Percentiles rank a stretch among this genome's conserved stretches.
These are phyloP conservation scores for Aspergillus unguis DNA, from an alignment of 2,329 filamentous ascomycete genomes.

Conservation along the genomic window DNA sequence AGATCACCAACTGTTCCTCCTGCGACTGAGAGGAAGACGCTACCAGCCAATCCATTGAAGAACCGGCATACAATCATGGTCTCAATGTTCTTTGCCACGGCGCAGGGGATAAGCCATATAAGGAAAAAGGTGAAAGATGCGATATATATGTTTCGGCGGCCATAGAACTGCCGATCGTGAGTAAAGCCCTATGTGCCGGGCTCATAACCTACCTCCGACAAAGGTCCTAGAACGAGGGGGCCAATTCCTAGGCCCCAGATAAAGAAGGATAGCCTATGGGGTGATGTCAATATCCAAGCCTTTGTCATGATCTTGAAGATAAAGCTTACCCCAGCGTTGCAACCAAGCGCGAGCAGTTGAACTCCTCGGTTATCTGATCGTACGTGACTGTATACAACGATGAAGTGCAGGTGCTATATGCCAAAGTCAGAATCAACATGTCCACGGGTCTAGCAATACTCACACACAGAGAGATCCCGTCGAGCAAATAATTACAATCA, in stretches of 20 bases:
- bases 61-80: slow-evolving; percentile 78
- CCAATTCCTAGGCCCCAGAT: slow-evolving; percentile 46
- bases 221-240: slow-evolving; percentile 60
- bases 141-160: slow-evolving; percentile 76
- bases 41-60: slow-evolving; percentile 51
- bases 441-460: slow-evolving; percentile 39
- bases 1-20: slow-evolving; percentile 83
- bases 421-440: slow-evolving; percentile 2
- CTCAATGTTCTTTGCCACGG: slow-evolving; percentile 74
- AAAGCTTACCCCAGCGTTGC: slow-evolving; percentile 67
- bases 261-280: background rate
- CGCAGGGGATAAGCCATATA: slow-evolving; percentile 77
- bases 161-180: slow-evolving; percentile 62
- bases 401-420: slow-evolving; percentile 68
- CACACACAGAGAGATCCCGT: slow-evolving; percentile 77
- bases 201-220: slow-evolving; percentile 52
- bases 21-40: slow-evolving; percentile 63
- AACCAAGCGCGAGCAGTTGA: slow-evolving; percentile 66
- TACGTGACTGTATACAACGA: slow-evolving; percentile 91
- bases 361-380: slow-evolving; percentile 69
- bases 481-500: slow-evolving; percentile 71
- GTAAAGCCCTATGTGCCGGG: background rate
- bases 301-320: slow-evolving; percentile 42
- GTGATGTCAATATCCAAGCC: too few relatives aligned
- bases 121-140: slow-evolving; percentile 69